Percentiles rank a stretch among this genome's conserved stretches.
Evolutionary conservation across 2,329 filamentous ascomycete genomes (phyloP).

Genomic region (Colletotrichum acutatum): DNA sequence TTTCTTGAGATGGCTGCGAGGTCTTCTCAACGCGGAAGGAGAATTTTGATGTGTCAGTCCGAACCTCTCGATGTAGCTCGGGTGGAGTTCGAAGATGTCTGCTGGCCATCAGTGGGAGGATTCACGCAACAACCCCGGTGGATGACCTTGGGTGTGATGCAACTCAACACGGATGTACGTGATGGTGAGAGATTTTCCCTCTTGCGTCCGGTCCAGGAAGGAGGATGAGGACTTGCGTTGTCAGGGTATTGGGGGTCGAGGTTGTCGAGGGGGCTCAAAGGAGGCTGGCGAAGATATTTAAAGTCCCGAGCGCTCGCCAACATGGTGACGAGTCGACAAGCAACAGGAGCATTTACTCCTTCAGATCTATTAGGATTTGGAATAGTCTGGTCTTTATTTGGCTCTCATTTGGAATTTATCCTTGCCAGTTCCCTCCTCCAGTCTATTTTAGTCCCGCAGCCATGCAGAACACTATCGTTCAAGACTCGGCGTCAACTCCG

Average conservation of each 20-base stretch:
- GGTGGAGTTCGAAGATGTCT: conserved; percentile 7
- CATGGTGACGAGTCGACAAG: background rate
- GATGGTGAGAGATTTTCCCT: conserved; percentile 8
- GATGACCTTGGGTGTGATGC: conserved; percentile 23
- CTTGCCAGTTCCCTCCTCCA: conserved; percentile 5
- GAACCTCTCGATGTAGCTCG: background rate
- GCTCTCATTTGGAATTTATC: conserved; percentile 25
- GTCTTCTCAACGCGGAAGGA: conserved; percentile 15
- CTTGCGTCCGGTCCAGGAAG: conserved; percentile 14
- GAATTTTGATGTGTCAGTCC: conserved; percentile 1
- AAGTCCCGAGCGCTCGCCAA: conserved; percentile 14
- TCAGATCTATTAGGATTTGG: conserved; percentile 14
- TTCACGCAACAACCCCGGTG: background rate
- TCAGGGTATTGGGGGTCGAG: background rate
- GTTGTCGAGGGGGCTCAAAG: background rate
- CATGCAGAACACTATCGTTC: conserved; percentile 14
- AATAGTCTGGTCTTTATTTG: conserved; percentile 22
- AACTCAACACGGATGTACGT: conserved; percentile 25
- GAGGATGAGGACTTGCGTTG: background rate
- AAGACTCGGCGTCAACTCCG: conserved; percentile 19
- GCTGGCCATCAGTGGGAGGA: background rate
- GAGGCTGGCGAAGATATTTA: conserved; percentile 26
- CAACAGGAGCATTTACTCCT: conserved; percentile 30
- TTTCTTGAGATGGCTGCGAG: background rate
- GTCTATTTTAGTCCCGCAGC: conserved; percentile 29